Evolutionary conservation across 306 rosid species (phyloP), one percentile per base, ranked within the genome.

Genomic region (Astragalus membranaceus): DNA sequence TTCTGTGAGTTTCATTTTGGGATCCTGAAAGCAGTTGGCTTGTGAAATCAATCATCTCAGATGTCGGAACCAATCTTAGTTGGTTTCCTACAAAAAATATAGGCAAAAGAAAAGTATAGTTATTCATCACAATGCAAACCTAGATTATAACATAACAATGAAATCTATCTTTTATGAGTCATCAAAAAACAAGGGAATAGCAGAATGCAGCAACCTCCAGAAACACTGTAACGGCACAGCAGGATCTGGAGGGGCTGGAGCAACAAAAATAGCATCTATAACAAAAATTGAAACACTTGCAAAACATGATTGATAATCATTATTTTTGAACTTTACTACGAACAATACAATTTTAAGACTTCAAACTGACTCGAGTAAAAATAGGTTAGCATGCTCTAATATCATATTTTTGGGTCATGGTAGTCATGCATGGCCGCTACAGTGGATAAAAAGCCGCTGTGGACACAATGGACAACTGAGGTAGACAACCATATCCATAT

Each of bases 11-110:
- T 82, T 80, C 75, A 74, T 75, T 72, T 62, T 69, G 82, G 12
- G 96, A 70, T 56, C 87, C 88, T 9, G 74, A 70, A 29, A 94
- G 86, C 58, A 91, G 79, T 78, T 91, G 86, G 72, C 83, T 77
- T 15, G 92, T 75, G 70, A 53, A 80, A 69, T 79, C 67, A 58
- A 81, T 61, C 3, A 86, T 71, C 65, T 94, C 89, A n/a, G 79
- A 42, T n/a, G 85, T 84, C 12, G 89, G 77, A 52, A 83, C 85
- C 69, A 86, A 51, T 62, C 80, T 88, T 60, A 76, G 58, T 78
- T 75, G 74, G 78, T 71, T 82, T 69, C 88, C 89, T 56, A 81
- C 88, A 65, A 79, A 66, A 77, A 42, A 74, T 6, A 79, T 13
- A 52, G 54, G 50, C 1, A 29, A 16, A 50, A 53, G 42, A 72